Base-by-base conservation (phyloP, 768 basidiomycete genomes). In the Suillus fuscotomentosus region DNA sequence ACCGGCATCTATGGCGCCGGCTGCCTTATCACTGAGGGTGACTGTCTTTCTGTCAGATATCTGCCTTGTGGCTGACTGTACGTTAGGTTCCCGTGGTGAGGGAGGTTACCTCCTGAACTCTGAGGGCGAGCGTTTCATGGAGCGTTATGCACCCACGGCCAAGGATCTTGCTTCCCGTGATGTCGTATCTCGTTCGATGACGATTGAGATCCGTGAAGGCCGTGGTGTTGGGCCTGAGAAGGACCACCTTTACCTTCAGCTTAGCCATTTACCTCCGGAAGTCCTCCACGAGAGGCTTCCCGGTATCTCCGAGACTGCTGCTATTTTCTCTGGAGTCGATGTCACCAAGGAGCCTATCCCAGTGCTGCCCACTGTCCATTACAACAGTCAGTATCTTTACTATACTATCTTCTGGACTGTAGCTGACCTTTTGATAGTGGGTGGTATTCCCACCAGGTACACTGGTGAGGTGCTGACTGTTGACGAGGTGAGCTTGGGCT, bases 311-410 rank as follows among this genome's bases (percentile, higher is more conserved):
- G 97, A 99, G 83, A 99, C 97, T 10, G 97, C 97, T 24, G 92
- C 97, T 63, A 99, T 99, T 75, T 99, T 99, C 82, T 86, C 94
- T 69, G 97, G 97, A 76, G 97, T 99, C 66, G 97, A 99, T 78
- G 97, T 99, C 63, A 99, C 97, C 67, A 99, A 99, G 83, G 97
- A 99, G 76, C 97, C 97, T 42, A 99, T 99, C 71, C 97, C 97
- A 43, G 97, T 99, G 34, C 80, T 99, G 67, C 97, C 97, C 38
- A 99, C 97, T 47, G 97, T 97, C 41, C 97, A 99, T 79, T 98
- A 98, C 81, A 98, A 99, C 78, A 95, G 95, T 97, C 77, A 80
- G 94, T 82, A 14, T 55, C 22, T 47, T 43, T 22, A 50, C 36
- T 24, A 51, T 57, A 17, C 13, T 22, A 17, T 17, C 51, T 47